These are phyloP conservation scores for Fusarium odoratissimum DNA, from an alignment of 2,329 filamentous ascomycete genomes.

Conservation along the genomic window DNA sequence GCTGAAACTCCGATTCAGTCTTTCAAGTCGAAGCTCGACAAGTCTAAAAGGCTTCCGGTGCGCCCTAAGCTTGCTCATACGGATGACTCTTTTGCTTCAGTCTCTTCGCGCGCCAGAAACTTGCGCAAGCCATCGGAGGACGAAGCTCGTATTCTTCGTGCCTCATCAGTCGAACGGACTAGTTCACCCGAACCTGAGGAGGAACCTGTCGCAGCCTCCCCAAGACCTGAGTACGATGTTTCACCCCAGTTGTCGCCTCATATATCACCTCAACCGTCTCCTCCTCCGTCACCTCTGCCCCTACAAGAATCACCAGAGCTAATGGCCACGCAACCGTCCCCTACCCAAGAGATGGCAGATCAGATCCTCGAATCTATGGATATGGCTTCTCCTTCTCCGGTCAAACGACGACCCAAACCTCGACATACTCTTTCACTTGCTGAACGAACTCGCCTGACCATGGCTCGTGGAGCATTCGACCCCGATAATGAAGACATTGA, in stretches of 20 bases:
- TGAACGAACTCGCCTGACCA: conserved; percentile 84
- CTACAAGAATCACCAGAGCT: conserved; percentile 20
- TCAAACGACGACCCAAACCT: conserved; percentile 58
- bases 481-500: conserved; percentile 49
- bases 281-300: conserved; percentile 1
- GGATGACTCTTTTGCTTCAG: conserved; percentile 39
- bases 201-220: conserved; percentile 26
- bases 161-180: conserved; percentile 31
- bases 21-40: conserved; percentile 39
- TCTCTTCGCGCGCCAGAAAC: conserved; percentile 30
- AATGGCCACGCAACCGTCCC: conserved; percentile 27
- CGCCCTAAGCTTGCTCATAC: conserved; percentile 46
- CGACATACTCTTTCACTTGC: conserved; percentile 72
- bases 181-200: conserved; percentile 37
- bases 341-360: conserved; percentile 64
- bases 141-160: conserved; percentile 34
- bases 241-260: conserved; percentile 24
- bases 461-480: conserved; percentile 69
- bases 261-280: conserved; percentile 5
- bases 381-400: conserved; percentile 67
- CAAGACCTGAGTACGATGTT: conserved; percentile 19
- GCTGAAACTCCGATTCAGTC: conserved; percentile 39
- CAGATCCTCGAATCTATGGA: conserved; percentile 67
- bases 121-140: conserved; percentile 36
- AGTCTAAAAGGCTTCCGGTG: conserved; percentile 34